A percentile compares a stretch with the other conserved stretches of the same genome.
Conservation (phyloP, 805 yeast genomes). For the Wickerhamomyces subpelliculosus region DNA sequence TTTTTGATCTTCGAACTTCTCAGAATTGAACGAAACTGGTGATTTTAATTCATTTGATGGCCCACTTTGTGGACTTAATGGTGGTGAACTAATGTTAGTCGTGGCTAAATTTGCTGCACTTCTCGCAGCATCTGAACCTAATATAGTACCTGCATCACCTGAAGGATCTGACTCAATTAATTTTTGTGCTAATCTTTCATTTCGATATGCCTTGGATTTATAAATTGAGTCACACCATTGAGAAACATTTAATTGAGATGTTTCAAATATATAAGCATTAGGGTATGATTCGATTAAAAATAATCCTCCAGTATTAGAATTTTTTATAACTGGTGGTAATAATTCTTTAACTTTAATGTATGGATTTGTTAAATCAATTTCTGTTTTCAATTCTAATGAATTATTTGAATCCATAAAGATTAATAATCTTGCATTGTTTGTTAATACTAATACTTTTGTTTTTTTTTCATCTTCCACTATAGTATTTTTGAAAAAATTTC, state of each 20-base stretch:
- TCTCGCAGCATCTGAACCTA: slow-evolving; percentile 29
- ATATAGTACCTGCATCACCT: slow-evolving; percentile 24
- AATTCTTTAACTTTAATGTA: slow-evolving; percentile 55
- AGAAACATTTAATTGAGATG: slow-evolving; percentile 41
- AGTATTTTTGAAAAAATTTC: slow-evolving; percentile 14
- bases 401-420: slow-evolving; percentile 37
- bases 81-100: slow-evolving; percentile 9
- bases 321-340: slow-evolving; percentile 27
- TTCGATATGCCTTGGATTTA: slow-evolving; percentile 39
- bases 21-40: neutral
- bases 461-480: slow-evolving; percentile 29
- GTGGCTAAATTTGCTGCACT: slow-evolving; percentile 29
- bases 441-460: slow-evolving; percentile 48
- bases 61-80: neutral
- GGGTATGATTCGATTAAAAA: slow-evolving; percentile 54
- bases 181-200: slow-evolving; percentile 32
- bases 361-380: slow-evolving; percentile 46
- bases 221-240: slow-evolving; percentile 54
- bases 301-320: slow-evolving; percentile 27
- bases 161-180: slow-evolving; percentile 21
- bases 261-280: slow-evolving; percentile 51
- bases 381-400: slow-evolving; percentile 40
- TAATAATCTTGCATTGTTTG: slow-evolving; percentile 58
- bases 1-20: neutral
- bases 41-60: neutral